phyloP scores from a whole-genome alignment of 176 grass and related monocot species.

The Tuctoria greenei region DNA sequence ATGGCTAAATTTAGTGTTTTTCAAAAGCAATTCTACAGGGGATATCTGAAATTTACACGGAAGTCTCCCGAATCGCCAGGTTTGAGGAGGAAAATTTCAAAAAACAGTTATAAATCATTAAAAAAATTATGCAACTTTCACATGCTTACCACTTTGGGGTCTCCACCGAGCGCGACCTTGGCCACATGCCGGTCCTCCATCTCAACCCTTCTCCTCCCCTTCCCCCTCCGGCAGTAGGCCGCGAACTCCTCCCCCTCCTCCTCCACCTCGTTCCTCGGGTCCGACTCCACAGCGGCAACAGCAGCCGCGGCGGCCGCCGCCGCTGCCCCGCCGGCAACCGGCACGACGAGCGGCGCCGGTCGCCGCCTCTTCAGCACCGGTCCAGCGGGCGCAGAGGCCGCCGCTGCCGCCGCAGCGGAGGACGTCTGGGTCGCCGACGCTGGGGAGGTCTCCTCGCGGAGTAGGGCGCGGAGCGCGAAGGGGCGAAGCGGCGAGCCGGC shows the following conservation, averaged over 20 bases:
- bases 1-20: background rate
- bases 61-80: background rate
- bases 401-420: background rate
- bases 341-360: constrained; percentile 68
- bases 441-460: constrained; percentile 42
- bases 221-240: constrained; percentile 83
- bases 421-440: constrained; percentile 21
- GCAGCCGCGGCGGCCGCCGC: constrained; percentile 6
- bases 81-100: background rate
- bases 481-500: constrained; percentile 45
- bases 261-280: constrained; percentile 68
- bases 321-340: constrained; percentile 23
- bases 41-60: background rate
- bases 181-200: constrained; percentile 95
- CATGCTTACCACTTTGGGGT: constrained; percentile 67
- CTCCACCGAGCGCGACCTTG: constrained; percentile 55
- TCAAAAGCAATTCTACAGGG: background rate
- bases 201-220: constrained; percentile 70
- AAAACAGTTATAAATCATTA: background rate
- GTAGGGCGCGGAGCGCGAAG: constrained; percentile 41
- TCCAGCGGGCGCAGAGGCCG: constrained; percentile 14
- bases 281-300: constrained; percentile 36
- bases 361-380: constrained; percentile 79
- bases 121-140: background rate
- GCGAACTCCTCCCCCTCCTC: constrained; percentile 70